These are phyloP conservation scores for Sophora flavescens DNA, from an alignment of 306 rosid genomes.

Conservation along the genomic window DNA sequence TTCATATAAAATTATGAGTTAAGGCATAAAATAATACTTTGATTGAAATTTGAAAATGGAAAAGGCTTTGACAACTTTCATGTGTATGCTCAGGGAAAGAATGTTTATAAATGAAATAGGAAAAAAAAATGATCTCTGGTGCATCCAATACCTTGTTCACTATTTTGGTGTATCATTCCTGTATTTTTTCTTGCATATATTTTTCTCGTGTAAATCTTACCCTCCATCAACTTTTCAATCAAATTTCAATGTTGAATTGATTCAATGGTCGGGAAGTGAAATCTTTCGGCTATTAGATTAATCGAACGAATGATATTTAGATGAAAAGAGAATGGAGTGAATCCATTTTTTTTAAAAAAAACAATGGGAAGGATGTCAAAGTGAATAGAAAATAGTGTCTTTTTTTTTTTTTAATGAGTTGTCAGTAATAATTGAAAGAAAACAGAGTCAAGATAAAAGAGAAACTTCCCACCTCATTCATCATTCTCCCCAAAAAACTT, in stretches of 20 bases:
- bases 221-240: too few species aligned
- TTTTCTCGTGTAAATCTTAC: neutral
- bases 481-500: conserved; percentile 50
- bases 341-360: too few species aligned
- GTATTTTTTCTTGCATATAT: neutral
- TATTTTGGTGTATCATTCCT: neutral
- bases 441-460: conserved; percentile 31
- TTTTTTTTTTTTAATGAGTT: conserved; percentile 31
- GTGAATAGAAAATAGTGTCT: neutral
- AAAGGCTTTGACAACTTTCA: neutral
- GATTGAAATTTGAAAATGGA: neutral
- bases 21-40: neutral
- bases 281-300: too few species aligned
- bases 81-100: neutral
- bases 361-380: conserved; percentile 4
- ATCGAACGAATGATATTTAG: too few species aligned
- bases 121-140: neutral
- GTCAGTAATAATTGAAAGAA: conserved; percentile 25
- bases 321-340: too few species aligned
- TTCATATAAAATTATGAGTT: neutral
- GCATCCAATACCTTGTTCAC: neutral
- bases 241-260: too few species aligned
- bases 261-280: too few species aligned
- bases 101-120: neutral
- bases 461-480: conserved; percentile 44